Percentiles rank a stretch among this genome's conserved stretches.
Evolutionary conservation across 257 asterid genomes (phyloP).

Genomic region (Anisodus acutangulus): DNA sequence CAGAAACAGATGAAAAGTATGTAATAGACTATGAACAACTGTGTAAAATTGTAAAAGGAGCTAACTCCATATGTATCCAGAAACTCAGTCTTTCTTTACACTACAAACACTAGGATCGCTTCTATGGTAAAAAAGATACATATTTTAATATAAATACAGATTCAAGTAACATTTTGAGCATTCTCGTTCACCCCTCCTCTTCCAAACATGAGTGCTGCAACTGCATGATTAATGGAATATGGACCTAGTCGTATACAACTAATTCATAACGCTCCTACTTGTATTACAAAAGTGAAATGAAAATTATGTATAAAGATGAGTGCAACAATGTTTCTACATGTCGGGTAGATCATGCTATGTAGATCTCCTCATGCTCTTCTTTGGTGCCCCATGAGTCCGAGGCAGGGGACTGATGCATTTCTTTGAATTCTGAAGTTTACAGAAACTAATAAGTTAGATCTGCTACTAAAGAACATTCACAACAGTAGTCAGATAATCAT

Average conservation of each 20-base stretch:
- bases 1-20: neutral
- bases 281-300: conserved; percentile 17
- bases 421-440: neutral
- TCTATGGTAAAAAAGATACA: neutral
- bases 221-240: neutral
- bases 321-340: neutral
- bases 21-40: neutral
- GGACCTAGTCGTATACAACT: conserved; percentile 22
- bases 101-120: neutral
- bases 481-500: neutral
- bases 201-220: conserved; percentile 13
- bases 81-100: neutral
- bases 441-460: conserved; percentile 1
- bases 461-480: conserved; percentile 18
- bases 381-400: conserved; percentile 39
- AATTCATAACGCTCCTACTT: conserved; percentile 18
- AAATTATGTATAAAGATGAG: conserved; percentile 21
- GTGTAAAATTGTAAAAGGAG: conserved; percentile 17
- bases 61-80: neutral
- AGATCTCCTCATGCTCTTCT: conserved; percentile 37
- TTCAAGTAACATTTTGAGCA: neutral
- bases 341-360: neutral
- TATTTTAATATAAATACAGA: conserved; percentile 17
- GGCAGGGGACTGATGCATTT: neutral
- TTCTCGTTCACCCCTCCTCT: neutral